Evolutionary conservation across 805 yeast genomes (phyloP).

Genomic region (Metschnikowia shivogae): DNA sequence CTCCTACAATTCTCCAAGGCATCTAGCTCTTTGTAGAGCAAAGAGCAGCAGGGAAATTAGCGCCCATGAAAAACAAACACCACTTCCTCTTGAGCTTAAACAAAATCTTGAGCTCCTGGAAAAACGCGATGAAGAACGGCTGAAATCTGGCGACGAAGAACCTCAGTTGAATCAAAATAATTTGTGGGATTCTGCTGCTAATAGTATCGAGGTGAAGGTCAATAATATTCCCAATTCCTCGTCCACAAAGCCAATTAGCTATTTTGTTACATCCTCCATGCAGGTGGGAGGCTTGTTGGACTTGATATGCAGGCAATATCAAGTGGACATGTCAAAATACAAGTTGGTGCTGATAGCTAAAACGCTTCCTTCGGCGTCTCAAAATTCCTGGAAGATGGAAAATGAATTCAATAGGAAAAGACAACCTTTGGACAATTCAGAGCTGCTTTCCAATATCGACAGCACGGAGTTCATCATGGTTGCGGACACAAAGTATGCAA

Average conservation of each 20-base stretch:
- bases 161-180: neutral
- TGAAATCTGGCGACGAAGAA: slow-evolving; percentile 7
- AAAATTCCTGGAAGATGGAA: slow-evolving; percentile 3
- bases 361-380: neutral
- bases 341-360: slow-evolving; percentile 4
- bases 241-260: slow-evolving; percentile 11
- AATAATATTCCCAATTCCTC: slow-evolving; percentile 12
- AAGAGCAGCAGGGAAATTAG: slow-evolving; percentile 38
- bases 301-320: slow-evolving; percentile 26
- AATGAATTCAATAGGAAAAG: slow-evolving; percentile 1
- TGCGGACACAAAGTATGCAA: slow-evolving; percentile 10
- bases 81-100: slow-evolving; percentile 46
- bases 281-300: slow-evolving; percentile 16
- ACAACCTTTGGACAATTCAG: slow-evolving; percentile 6
- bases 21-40: slow-evolving; percentile 71
- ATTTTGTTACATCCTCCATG: slow-evolving; percentile 15
- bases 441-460: slow-evolving; percentile 7
- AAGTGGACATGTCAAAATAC: slow-evolving; percentile 26
- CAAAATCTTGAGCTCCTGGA: slow-evolving; percentile 20
- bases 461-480: slow-evolving; percentile 20
- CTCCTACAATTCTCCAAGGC: slow-evolving; percentile 72
- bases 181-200: slow-evolving; percentile 6
- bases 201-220: slow-evolving; percentile 15
- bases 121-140: slow-evolving; percentile 8
- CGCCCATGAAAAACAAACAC: slow-evolving; percentile 50